Base-by-base conservation (phyloP, 768 basidiomycete species). In the Amyloporia xantha region DNA sequence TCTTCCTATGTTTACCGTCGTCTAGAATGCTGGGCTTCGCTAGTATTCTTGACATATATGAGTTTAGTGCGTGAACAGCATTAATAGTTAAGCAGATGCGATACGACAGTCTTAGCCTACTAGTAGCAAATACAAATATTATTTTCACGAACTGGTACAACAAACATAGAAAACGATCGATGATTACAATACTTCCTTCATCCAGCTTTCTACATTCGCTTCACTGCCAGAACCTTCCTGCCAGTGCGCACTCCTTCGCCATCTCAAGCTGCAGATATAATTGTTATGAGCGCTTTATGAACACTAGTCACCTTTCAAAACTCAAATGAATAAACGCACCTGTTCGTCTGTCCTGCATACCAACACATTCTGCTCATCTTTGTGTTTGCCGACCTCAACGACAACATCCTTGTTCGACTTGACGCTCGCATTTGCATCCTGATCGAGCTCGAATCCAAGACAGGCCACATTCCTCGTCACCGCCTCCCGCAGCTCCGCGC, bases 311-410 rank as follows among this genome's bases (percentile, higher is more conserved):
- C 4, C 20, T 33, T 7, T 36, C 4, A 4, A 17, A n/a, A n/a
- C n/a, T 7, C 5, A n/a, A n/a, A n/a, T n/a, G n/a, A n/a, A 10
- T 9, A 39, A 19, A 25, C 41, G 33, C 27, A 77, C 77, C 73
- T 84, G 79, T 53, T 84, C 83, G 55, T 86, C 78, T 19, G 85
- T 87, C 55, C 74, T 66, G 47, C 84, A 86, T 4, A 86, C 77
- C 42, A 86, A 54, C 11, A 84, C 56, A 48, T 64, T 67, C 49
- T 62, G 69, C 20, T 39, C 47, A 35, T 33, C 56, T 55, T 5
- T 59, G 57, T 1, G 47, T 30, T 47, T 62, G 1, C 73, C 71
- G 13, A 84, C 67, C 49, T 81, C 76, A 7, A 76, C 55, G 1
- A 84, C 76, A 1, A 60, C 60, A 0, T 69, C 77, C 11, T 69